Base-by-base conservation (phyloP, 257 asterid species). In the Coffea canephora region DNA sequence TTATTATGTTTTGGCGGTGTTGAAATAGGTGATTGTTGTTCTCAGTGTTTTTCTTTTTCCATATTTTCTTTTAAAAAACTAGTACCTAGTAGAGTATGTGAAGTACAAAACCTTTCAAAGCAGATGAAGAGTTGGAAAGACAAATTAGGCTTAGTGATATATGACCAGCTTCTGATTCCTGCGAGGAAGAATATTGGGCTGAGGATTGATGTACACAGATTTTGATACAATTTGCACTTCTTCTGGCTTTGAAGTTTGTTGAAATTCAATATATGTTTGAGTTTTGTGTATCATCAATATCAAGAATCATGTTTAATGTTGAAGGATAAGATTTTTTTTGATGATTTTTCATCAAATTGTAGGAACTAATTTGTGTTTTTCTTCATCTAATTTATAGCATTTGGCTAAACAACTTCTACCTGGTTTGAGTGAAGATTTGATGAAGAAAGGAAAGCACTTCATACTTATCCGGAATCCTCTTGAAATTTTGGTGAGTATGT, bases 401-500 rank as follows among this genome's bases (percentile, higher is more conserved):
- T 92, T 94, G 80, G 96, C 97, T 48, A 93, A 92, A 81, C 98
- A 94, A 31, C 86, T 75, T 77, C 82, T 94, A 68, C 91, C 90
- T 79, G 96, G 95, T 71, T 87, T 93, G 77, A 68, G 86, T 34
- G 85, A 85, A 66, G 95, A 91, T 78, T 82, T 94, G 85, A 87
- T 89, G 93, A 87, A 84, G 87, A 87, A 82, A 86, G 98, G 98
- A 85, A 94, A 91, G 52, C 98, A 94, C 90, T 89, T 85, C 89
- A 82, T 94, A 72, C 77, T 94, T 80, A 93, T 93, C 74, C 90
- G 97, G 83, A 91, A 93, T 84, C 98, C 98, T 82, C 88, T 94
- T 70, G 90, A 90, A 50, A 93, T 94, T 83, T 77, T 94, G 97
- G 98, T 93, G 88, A 83, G 67, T 82, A 69, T 19, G 59, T 21